These are phyloP conservation scores for Ramularia endophylla DNA, from an alignment of 2,329 filamentous ascomycete genomes.

Conservation along the genomic window DNA sequence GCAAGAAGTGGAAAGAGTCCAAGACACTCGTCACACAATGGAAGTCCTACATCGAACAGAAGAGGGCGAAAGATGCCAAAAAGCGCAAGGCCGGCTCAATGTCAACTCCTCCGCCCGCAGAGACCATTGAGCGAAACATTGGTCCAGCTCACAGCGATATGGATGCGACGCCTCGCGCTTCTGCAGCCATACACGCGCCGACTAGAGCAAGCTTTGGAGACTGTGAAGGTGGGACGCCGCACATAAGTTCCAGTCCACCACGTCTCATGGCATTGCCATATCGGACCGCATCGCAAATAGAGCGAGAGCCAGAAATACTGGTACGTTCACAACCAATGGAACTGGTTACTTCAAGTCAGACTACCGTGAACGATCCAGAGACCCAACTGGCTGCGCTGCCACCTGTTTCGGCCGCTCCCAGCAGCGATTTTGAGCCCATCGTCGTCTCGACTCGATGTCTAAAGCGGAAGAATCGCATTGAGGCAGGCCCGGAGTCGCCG, in stretches of 20 bases:
- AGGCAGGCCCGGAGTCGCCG: slow-evolving; percentile 15
- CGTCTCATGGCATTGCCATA: not conserved
- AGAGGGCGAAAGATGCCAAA: too few species aligned
- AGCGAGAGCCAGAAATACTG: not conserved
- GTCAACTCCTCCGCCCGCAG: not conserved
- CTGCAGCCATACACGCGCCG: too few species aligned
- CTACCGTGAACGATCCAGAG: slow-evolving; percentile 30
- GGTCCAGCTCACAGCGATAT: too few species aligned
- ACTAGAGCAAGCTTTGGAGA: too few species aligned
- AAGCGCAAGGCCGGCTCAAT: not conserved
- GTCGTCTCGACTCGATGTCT: slow-evolving; percentile 38
- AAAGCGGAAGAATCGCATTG: slow-evolving; percentile 36
- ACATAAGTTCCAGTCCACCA: not conserved
- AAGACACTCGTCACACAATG: slow-evolving; percentile 34
- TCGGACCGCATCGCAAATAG: not conserved
- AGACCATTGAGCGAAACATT: too few species aligned
- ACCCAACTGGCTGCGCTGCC: slow-evolving; percentile 9
- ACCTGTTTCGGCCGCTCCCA: slow-evolving; percentile 9
- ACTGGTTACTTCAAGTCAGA: slow-evolving; percentile 37
- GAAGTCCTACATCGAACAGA: slow-evolving; percentile 18
- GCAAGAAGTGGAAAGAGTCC: slow-evolving; percentile 28
- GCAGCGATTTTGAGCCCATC: slow-evolving; percentile 37
- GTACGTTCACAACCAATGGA: too few species aligned
- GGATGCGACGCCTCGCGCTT: too few species aligned
- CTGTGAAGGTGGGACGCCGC: too few species aligned